Conservation (phyloP, 768 basidiomycete species). For the Suillus paluster region DNA sequence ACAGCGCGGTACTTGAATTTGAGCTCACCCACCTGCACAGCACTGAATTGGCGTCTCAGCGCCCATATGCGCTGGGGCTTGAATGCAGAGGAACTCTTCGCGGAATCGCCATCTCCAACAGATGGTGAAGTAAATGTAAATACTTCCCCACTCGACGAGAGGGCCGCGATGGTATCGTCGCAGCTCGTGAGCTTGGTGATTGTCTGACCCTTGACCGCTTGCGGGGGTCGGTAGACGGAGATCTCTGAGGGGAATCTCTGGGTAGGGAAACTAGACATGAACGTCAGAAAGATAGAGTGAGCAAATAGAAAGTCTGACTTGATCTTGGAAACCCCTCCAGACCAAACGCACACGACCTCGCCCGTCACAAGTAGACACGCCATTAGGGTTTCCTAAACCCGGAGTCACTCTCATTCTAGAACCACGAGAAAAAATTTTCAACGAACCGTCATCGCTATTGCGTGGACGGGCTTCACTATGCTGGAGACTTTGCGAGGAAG, state of each 20-base stretch:
- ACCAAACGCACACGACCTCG: conserved; percentile 85
- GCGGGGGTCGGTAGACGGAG: conserved; percentile 80
- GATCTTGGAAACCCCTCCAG: conserved; percentile 76
- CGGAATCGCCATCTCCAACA: conserved; percentile 34
- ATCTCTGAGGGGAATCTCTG: conserved; percentile 80
- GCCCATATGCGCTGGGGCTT: conserved; percentile 94
- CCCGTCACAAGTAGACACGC: conserved; percentile 76
- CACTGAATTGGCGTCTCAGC: conserved; percentile 82
- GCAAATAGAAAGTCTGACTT: conserved; percentile 46
- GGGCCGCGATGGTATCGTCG: conserved; percentile 80
- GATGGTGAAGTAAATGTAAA: conserved; percentile 71
- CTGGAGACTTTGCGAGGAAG: conserved; percentile 82
- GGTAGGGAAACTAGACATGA: conserved; percentile 63
- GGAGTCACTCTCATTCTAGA: neutral
- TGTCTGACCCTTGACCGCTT: conserved; percentile 66
- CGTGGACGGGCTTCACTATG: conserved; percentile 68
- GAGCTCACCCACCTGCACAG: conserved; percentile 61
- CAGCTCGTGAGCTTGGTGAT: conserved; percentile 82
- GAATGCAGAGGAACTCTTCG: conserved; percentile 34
- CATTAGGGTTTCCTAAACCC: conserved; percentile 77
- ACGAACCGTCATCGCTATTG: conserved; percentile 67
- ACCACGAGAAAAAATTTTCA: neutral
- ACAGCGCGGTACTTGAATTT: neutral
- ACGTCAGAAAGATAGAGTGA: conserved; percentile 6
- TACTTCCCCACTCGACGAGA: conserved; percentile 88